Evolutionary conservation across 169 alveolate genomes (phyloP), one percentile per base, ranked within the genome.

Genomic region (Plasmodium gonderi): DNA sequence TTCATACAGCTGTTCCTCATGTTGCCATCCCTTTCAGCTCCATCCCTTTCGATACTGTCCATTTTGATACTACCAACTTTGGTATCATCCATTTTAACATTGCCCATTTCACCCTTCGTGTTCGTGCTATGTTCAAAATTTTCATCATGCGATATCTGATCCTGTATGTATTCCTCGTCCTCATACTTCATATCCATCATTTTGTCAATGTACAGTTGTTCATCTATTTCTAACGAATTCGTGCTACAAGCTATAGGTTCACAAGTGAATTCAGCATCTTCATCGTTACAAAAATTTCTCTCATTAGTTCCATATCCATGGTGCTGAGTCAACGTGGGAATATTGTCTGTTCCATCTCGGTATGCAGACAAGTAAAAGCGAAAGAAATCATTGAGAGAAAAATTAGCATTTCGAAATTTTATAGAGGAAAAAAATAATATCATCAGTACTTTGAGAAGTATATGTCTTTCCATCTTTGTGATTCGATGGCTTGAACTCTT

Each of bases 381-480:
- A 36, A 60, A 60, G 26, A 60, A 60, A 60, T 60, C 72, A 20
- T 60, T 60, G 40, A 60, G 40, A 7, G 72, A 60, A 60, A 60
- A 60, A 14, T 17, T 20, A 1, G 72, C 72, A 5, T 60, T 36
- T 60, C 5, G 5, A 60, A 23, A 6, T 60, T 3, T 60, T 9
- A 29, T 12, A 12, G 72, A 60, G 0, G 38, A 7, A 14, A 60
- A 60, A 36, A 60, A 60, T 3, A 60, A 36, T 4, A 60, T 36
- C 72, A 68, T 68, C 38, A 81, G 23, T 5, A 81, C 20, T 68
- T 68, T 81, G 51, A 67, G 38, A 17, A 81, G 4, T 6, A 81
- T 45, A 36, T 51, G 64, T 8, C 40, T 47, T 8, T 49, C 11
- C n/a, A n/a, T n/a, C n/a, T n/a, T n/a, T 44, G 26, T n/a, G 14